phyloP scores from a whole-genome alignment of 352 stramenopile genomes.

The Phytophthora pisi region DNA sequence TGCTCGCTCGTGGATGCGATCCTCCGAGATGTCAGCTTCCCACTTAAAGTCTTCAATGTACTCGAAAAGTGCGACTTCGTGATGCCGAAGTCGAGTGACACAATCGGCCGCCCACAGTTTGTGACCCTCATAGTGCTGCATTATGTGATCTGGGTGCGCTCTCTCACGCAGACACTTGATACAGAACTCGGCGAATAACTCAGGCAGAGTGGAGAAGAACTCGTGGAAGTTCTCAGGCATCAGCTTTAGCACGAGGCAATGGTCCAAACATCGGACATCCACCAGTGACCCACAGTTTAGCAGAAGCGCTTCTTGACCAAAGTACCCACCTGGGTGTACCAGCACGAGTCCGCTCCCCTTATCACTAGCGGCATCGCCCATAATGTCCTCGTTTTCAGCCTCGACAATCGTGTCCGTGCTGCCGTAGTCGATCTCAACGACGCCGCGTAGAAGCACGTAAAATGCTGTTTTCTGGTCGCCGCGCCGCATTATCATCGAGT shows the following conservation, averaged over 20 bases:
- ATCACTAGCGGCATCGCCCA: background rate
- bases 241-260: slow-evolving; percentile 57
- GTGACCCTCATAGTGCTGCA: slow-evolving; percentile 72
- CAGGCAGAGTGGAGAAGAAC: slow-evolving; percentile 60
- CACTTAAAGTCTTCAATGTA: slow-evolving; percentile 74
- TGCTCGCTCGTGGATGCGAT: slow-evolving; percentile 54
- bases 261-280: slow-evolving; percentile 40
- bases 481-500: slow-evolving; percentile 36
- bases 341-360: slow-evolving; percentile 34
- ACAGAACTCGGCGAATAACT: slow-evolving; percentile 72
- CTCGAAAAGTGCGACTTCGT: slow-evolving; percentile 66
- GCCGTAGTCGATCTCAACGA: slow-evolving; percentile 47
- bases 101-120: slow-evolving; percentile 67
- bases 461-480: slow-evolving; percentile 41
- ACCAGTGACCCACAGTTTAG: slow-evolving; percentile 45
- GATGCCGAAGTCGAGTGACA: slow-evolving; percentile 44
- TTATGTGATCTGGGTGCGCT: slow-evolving; percentile 54
- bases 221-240: slow-evolving; percentile 46
- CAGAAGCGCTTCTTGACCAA: slow-evolving; percentile 72
- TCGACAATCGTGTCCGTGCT: slow-evolving; percentile 11
- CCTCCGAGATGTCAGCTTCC: slow-evolving; percentile 55
- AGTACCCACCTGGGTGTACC: slow-evolving; percentile 62
- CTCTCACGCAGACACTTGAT: slow-evolving; percentile 68
- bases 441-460: slow-evolving; percentile 53
- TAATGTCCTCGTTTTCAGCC: slow-evolving; percentile 11